Percentiles rank a stretch among this genome's conserved stretches.
phyloP scores from a whole-genome alignment of 768 basidiomycete species.

The Boletus reticulatus region DNA sequence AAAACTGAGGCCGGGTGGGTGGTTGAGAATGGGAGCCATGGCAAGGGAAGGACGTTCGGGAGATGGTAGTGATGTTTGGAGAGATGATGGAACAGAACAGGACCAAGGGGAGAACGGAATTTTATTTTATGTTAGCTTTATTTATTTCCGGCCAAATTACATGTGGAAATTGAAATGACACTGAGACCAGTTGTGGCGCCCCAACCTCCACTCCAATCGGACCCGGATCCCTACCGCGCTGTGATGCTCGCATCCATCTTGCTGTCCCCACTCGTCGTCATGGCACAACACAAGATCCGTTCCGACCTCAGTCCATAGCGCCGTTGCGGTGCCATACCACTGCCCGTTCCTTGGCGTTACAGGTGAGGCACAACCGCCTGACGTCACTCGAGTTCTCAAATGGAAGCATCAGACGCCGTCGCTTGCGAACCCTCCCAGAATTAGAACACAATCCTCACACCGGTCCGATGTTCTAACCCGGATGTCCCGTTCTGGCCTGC shows the following conservation, averaged over 20 bases:
- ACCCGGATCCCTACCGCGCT: too few species aligned
- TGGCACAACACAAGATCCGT: slow-evolving; percentile 6
- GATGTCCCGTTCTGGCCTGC: too few species aligned
- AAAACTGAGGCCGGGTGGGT: slow-evolving; percentile 64
- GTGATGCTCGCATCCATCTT: too few species aligned
- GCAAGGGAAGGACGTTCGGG: not conserved
- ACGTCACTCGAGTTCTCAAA: slow-evolving; percentile 9
- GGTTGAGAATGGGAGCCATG: slow-evolving; percentile 67
- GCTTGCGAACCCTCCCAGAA: not conserved
- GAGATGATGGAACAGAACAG: slow-evolving; percentile 1
- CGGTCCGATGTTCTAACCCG: too few species aligned
- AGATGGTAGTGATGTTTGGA: too few species aligned
- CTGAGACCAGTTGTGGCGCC: too few species aligned
- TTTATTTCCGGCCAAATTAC: slow-evolving; percentile 14
- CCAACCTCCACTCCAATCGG: too few species aligned
- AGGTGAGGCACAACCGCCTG: not conserved
- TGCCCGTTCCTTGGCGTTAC: not conserved
- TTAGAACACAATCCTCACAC: not conserved
- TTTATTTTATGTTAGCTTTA: slow-evolving; percentile 11
- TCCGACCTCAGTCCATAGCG: not conserved
- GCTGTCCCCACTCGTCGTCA: not conserved
- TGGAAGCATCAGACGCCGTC: not conserved
- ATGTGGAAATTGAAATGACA: slow-evolving; percentile 15
- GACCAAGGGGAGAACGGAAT: slow-evolving; percentile 13
- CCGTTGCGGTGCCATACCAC: not conserved